Evolutionary conservation across 169 alveolate species (phyloP), one percentile per base, ranked within the genome.

Genomic region (Plasmodium chabaudi): DNA sequence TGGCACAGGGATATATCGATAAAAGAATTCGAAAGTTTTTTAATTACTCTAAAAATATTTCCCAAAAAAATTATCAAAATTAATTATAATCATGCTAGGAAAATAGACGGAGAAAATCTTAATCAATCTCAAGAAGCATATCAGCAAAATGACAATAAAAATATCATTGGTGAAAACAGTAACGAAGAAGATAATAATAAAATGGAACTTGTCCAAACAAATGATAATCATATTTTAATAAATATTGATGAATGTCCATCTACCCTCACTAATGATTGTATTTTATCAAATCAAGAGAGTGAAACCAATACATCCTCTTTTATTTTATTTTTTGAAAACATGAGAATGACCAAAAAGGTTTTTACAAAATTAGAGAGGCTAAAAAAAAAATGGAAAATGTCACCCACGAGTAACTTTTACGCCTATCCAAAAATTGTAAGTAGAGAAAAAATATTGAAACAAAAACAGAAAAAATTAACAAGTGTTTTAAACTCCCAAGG

Each of bases 321-420:
- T 49, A 88, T 94, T 87, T 87, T 94, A 64, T 94, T 92, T 92
- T 94, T 89, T 72, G 96, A 94, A 57, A 72, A 94, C 19, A 94
- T 94, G 96, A 74, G 96, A 47, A 94, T 92, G 91, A 87, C 94
- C 39, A 94, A 94, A 82, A 94, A 92, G 72, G 91, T 92, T n/a
- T 89, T 94, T 94, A 68, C 87, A 23, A 65, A 94, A 55, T 67
- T 94, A 34, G 94, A 94, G 44, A 92, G 93, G 75, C 92, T 94
- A 53, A 94, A 94, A 69, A 91, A 90, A 23, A 82, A 94, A 47
- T 94, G 96, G 96, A 94, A 94, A 89, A 94, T 94, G 21, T 89
- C 96, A 47, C 89, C 92, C 17, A 63, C 89, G 57, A 72, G 89
- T 15, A 74, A 72, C 56, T 94, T 94, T 77, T 94, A 90, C 55